Evolutionary conservation across 2,329 filamentous ascomycete species (phyloP).

Genomic region (Microdochium nivale): DNA sequence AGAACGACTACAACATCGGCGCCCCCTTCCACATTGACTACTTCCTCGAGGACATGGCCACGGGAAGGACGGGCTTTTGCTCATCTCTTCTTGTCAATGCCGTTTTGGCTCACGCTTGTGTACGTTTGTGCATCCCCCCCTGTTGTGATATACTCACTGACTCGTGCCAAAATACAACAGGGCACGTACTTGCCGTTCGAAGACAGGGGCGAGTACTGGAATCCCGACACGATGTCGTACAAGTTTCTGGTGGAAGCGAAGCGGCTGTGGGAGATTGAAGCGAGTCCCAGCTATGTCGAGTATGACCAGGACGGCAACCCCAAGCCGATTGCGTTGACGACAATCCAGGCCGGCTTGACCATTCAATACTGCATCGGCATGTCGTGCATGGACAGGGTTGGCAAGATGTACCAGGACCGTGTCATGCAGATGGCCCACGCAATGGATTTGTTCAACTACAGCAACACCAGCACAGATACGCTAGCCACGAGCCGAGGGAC

Average conservation of each 20-base stretch:
- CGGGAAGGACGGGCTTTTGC: slow-evolving; percentile 22
- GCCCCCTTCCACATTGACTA: slow-evolving; percentile 27
- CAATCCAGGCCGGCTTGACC: slow-evolving; percentile 24
- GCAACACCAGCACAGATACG: slow-evolving; percentile 4
- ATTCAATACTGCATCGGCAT: slow-evolving; percentile 19
- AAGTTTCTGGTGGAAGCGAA: slow-evolving; percentile 26
- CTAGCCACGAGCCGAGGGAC: neutral
- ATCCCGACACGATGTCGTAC: slow-evolving; percentile 22
- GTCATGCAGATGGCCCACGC: slow-evolving; percentile 21
- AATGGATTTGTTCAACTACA: slow-evolving; percentile 19
- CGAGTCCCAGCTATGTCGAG: neutral
- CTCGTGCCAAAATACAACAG: slow-evolving; percentile 7
- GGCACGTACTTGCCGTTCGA: slow-evolving; percentile 16
- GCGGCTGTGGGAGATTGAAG: slow-evolving; percentile 24
- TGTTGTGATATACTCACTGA: neutral
- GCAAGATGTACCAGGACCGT: slow-evolving; percentile 21
- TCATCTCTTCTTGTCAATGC: slow-evolving; percentile 30
- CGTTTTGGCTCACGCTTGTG: slow-evolving; percentile 25
- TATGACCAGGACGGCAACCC: neutral
- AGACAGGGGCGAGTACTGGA: slow-evolving; percentile 23
- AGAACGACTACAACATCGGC: slow-evolving; percentile 26
- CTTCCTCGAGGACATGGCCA: slow-evolving; percentile 28
- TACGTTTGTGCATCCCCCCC: slow-evolving; percentile 11
- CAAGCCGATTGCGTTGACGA: slow-evolving; percentile 15
- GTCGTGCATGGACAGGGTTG: slow-evolving; percentile 27